Percentiles rank a stretch among this genome's conserved stretches.
phyloP scores from a whole-genome alignment of 164 flowering plant species.

The Aristolochia fimbriata region DNA sequence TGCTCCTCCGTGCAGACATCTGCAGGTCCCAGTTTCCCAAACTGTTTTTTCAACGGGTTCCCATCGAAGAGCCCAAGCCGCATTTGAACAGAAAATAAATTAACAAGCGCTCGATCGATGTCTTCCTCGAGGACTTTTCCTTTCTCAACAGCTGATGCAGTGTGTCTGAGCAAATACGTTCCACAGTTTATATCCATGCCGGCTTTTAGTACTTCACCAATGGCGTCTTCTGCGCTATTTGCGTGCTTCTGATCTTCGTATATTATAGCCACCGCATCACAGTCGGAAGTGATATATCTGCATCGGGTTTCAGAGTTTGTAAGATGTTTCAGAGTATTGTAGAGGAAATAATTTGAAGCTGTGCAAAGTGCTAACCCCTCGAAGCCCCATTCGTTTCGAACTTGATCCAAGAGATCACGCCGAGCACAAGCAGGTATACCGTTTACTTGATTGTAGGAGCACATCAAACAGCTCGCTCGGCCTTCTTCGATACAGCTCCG shows the following conservation, averaged over 20 bases:
- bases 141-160: slow-evolving; percentile 46
- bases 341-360: too few species aligned
- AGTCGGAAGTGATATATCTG: slow-evolving; percentile 92
- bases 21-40: slow-evolving; percentile 48
- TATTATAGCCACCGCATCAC: slow-evolving; percentile 95
- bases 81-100: slow-evolving; percentile 66
- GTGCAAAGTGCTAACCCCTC: slow-evolving; percentile 41
- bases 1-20: slow-evolving; percentile 67
- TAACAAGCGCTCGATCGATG: slow-evolving; percentile 63
- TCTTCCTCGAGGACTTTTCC: slow-evolving; percentile 71
- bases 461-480: slow-evolving; percentile 93
- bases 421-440: slow-evolving; percentile 81
- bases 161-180: slow-evolving; percentile 48
- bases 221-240: slow-evolving; percentile 65
- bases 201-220: slow-evolving; percentile 75
- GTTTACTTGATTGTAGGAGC: slow-evolving; percentile 78
- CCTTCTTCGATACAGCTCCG: slow-evolving; percentile 68
- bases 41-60: slow-evolving; percentile 40
- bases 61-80: slow-evolving; percentile 88
- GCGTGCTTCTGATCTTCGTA: slow-evolving; percentile 57
- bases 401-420: slow-evolving; percentile 45
- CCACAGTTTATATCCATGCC: slow-evolving; percentile 93
- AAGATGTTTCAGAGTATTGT: too few species aligned
- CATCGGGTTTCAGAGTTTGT: slow-evolving; percentile 3
- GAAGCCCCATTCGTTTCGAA: slow-evolving; percentile 77